Evolutionary conservation across 2,329 filamentous ascomycete species (phyloP).

Genomic region (Arthrinium puccinioides): DNA sequence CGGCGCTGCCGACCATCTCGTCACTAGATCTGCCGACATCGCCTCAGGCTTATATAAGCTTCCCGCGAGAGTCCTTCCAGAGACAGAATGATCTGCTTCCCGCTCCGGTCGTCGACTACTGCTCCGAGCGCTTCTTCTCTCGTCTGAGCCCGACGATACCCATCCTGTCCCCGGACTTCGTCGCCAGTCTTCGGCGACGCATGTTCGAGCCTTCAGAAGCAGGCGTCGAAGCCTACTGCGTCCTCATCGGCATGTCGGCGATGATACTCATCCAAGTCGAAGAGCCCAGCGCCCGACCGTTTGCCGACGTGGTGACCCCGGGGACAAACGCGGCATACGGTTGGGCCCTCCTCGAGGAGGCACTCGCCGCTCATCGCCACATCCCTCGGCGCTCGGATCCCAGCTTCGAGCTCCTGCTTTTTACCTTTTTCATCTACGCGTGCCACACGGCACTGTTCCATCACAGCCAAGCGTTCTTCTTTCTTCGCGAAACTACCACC

Average conservation of each 20-base stretch:
- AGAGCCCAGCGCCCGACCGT: conserved; percentile 22
- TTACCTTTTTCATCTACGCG: conserved; percentile 37
- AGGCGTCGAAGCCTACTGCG: conserved; percentile 26
- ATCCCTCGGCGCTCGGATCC: conserved; percentile 26
- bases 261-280: conserved; percentile 35
- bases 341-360: conserved; percentile 28
- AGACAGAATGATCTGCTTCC: conserved; percentile 27
- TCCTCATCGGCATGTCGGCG: conserved; percentile 30
- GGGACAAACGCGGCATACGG: conserved; percentile 31
- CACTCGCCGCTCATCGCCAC: conserved; percentile 25
- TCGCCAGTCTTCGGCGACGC: conserved; percentile 19
- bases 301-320: conserved; percentile 21
- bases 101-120: conserved; percentile 26
- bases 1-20: conserved; percentile 8
- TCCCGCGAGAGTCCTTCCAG: conserved; percentile 17
- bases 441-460: conserved; percentile 34
- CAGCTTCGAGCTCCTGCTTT: conserved; percentile 29
- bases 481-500: conserved; percentile 35
- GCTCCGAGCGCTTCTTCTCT: conserved; percentile 32
- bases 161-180: conserved; percentile 30
- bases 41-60: conserved; percentile 13
- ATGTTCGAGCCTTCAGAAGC: conserved; percentile 15
- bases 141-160: conserved; percentile 39
- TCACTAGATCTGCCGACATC: conserved; percentile 13
- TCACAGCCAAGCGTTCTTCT: conserved; percentile 36